phyloP scores from a whole-genome alignment of 78 protist genomes.

The Dictyostelium purpureum region DNA sequence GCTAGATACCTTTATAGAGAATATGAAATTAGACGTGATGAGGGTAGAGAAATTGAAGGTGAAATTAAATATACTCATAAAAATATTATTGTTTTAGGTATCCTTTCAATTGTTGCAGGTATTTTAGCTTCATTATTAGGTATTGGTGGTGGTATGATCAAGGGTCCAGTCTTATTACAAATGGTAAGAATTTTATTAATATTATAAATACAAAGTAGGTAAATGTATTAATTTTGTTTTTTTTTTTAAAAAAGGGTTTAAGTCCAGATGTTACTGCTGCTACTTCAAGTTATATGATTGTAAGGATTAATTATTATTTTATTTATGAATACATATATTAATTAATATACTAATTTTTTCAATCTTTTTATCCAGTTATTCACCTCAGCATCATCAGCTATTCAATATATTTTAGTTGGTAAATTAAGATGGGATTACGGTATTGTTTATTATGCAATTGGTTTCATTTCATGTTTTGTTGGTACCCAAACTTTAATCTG shows the following conservation, averaged over 20 bases:
- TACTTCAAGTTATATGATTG: slow-evolving; percentile 72
- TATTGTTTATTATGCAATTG: slow-evolving; percentile 40
- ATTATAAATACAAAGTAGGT: too few relatives aligned
- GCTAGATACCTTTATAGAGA: not conserved
- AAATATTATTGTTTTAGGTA: slow-evolving; percentile 13
- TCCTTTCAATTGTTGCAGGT: slow-evolving; percentile 42
- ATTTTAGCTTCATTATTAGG: slow-evolving; percentile 61
- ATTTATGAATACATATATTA: not conserved
- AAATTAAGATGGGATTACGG: slow-evolving; percentile 68
- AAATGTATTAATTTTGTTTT: too few relatives aligned
- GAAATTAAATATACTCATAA: slow-evolving; percentile 51
- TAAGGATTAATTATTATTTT: not conserved
- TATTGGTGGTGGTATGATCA: slow-evolving; percentile 84
- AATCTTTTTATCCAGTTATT: slow-evolving; percentile 23
- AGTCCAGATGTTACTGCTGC: slow-evolving; percentile 72
- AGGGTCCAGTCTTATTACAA: slow-evolving; percentile 71
- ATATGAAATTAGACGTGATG: not conserved
- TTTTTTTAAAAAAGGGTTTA: too few relatives aligned
- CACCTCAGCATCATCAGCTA: slow-evolving; percentile 50
- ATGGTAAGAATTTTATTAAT: too few relatives aligned
- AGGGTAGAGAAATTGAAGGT: slow-evolving; percentile 47
- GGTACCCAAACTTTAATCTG: slow-evolving; percentile 64
- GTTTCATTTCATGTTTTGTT: slow-evolving; percentile 51
- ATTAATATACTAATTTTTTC: not conserved
- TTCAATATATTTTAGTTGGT: slow-evolving; percentile 68